Base-by-base conservation (phyloP, 805 yeast genomes). In the Spencermartinsiella europaea region DNA sequence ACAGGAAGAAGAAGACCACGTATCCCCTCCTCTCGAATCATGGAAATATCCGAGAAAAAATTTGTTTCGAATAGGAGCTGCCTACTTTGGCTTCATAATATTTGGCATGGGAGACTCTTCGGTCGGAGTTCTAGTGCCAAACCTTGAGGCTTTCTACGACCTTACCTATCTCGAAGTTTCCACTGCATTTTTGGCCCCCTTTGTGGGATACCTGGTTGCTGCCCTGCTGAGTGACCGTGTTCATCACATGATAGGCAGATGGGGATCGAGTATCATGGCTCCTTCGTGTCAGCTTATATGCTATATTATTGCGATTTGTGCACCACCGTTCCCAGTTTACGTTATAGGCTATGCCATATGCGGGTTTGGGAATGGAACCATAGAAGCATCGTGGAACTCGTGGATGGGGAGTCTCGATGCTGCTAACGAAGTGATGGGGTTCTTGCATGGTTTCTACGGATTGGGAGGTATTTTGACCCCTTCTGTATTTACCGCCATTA, bases 401-500 rank as follows among this genome's bases (percentile, higher is more conserved):
- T 80, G 78, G 73, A 52, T 63, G 35, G 60, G 65, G 5, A 62
- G 72, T 47, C 63, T 81, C 33, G 70, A 71, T 20, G 76, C 78
- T 48, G 73, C 78, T 41, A 79, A 83, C 40, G 76, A 73, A 44
- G 69, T 76, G 48, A 70, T 83, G 64, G 85, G 90, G 1, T 61
- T 71, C 21, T 67, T 76, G 48, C 93, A 85, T 65, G 90, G 86
- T 0, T 59, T 71, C 12, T 85, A 83, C 61, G 95, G 95, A 0
- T 54, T 79, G 2, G 89, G 90, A 2, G 86, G 89, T 1, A 79
- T 85, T 39, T 52, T 80, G 1, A 74, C 87, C 1, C 90, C 95
- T 1, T 72, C 85, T 16, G 59, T 80, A 25, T 81, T 83, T 2
- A 77, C 86, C 0, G 63, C 72, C 0, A 68, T 81, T 72, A 71